phyloP scores from a whole-genome alignment of 768 basidiomycete genomes.

The Hortiboletus campestris region DNA sequence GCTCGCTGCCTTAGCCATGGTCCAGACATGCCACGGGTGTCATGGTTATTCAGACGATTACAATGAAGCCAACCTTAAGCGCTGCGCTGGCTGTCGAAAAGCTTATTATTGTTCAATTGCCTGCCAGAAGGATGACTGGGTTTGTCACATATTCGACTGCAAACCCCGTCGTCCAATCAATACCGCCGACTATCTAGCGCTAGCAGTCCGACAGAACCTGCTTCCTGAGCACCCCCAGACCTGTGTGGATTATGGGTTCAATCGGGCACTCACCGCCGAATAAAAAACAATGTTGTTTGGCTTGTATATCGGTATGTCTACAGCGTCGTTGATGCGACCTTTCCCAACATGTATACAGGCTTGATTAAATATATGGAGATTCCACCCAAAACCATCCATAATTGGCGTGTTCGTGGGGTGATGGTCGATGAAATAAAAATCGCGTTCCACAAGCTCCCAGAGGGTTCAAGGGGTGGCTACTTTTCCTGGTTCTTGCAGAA shows the following conservation, averaged over 20 bases:
- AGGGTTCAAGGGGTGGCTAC: not conserved
- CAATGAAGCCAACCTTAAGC: not conserved
- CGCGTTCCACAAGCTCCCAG: not conserved
- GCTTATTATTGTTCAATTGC: not conserved
- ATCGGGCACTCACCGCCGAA: not conserved
- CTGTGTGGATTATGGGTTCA: slow-evolving; percentile 1
- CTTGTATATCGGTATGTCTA: not conserved
- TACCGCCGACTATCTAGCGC: slow-evolving; percentile 1
- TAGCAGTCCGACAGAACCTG: not conserved
- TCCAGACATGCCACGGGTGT: not conserved
- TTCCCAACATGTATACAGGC: not conserved
- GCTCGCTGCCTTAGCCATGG: not conserved
- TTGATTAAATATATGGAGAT: not conserved
- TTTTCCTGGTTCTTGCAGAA: slow-evolving; percentile 4
- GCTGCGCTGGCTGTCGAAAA: not conserved
- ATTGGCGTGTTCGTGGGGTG: slow-evolving; percentile 1
- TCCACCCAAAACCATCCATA: not conserved
- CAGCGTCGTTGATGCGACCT: not conserved
- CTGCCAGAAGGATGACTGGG: slow-evolving; percentile 1
- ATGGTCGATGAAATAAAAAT: slow-evolving; percentile 2
- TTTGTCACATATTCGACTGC: slow-evolving; percentile 5
- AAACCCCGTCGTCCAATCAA: slow-evolving; percentile 2
- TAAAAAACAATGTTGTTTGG: not conserved
- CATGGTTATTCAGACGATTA: not conserved
- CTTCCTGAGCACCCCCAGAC: not conserved